phyloP scores from a whole-genome alignment of 1,139 yeast species.

The Sugiyamaella japonica region DNA sequence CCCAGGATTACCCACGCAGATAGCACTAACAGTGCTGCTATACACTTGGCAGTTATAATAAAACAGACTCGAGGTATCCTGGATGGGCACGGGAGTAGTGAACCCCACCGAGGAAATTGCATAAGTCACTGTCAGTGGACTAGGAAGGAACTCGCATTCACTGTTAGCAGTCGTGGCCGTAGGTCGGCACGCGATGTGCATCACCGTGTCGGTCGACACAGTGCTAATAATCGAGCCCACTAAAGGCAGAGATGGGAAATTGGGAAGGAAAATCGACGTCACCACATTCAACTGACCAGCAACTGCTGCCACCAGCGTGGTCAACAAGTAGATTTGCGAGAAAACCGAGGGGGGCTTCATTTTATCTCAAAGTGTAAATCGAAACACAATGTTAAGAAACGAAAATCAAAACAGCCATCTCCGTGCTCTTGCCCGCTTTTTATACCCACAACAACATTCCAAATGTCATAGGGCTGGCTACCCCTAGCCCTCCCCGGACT shows the following conservation, averaged over 20 bases:
- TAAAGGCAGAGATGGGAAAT: background rate
- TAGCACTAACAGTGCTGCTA: conserved; percentile 2
- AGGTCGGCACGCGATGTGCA: background rate
- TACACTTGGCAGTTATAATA: background rate
- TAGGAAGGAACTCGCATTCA: background rate
- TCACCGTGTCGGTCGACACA: background rate
- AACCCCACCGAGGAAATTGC: background rate
- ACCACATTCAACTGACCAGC: background rate
- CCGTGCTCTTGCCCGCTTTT: no score
- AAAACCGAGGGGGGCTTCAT: background rate
- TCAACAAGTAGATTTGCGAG: background rate
- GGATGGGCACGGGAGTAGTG: background rate
- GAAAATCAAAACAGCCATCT: no score
- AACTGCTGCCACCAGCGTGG: background rate
- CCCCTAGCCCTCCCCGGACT: no score
- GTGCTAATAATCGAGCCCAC: background rate
- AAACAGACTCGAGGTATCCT: background rate
- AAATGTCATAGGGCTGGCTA: no score
- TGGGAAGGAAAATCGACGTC: background rate
- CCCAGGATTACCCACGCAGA: background rate
- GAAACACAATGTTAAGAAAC: no score
- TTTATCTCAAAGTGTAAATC: no score
- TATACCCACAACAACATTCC: no score
- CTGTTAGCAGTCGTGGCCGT: background rate
- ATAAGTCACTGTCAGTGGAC: background rate